A percentile compares a stretch with the other conserved stretches of the same genome.
Evolutionary conservation across 2,329 filamentous ascomycete genomes (phyloP).

Genomic region (Furcasterigmium sp.): DNA sequence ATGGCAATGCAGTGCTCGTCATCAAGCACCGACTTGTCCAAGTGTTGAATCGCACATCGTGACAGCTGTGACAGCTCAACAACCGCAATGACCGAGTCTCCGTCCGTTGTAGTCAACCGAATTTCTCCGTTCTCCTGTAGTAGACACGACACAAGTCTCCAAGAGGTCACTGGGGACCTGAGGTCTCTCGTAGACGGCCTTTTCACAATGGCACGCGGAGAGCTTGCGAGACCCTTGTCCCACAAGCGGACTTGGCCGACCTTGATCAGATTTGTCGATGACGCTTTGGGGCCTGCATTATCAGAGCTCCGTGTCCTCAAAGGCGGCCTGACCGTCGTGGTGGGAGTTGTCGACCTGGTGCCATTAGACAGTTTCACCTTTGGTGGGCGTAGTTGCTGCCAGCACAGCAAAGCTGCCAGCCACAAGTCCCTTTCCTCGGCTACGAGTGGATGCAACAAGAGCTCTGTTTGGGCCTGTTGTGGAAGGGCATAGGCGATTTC

Average conservation of each 20-base stretch:
- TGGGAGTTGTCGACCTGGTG: constrained; percentile 27
- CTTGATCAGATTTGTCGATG: constrained; percentile 81
- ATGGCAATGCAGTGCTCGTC: constrained; percentile 94
- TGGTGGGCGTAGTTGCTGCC: constrained; percentile 68
- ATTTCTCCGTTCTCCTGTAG: constrained; percentile 93
- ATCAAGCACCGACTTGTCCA: constrained; percentile 86
- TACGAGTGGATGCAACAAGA: constrained; percentile 60
- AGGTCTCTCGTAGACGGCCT: constrained; percentile 53
- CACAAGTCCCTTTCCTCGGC: constrained; percentile 69
- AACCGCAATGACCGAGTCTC: constrained; percentile 72
- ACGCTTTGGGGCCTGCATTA: constrained; percentile 14
- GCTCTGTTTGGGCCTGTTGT: constrained; percentile 50
- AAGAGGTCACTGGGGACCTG: constrained; percentile 53
- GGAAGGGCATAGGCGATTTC: constrained; percentile 34
- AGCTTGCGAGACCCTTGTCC: constrained; percentile 66
- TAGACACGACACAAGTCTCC: constrained; percentile 88
- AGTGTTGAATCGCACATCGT: constrained; percentile 81
- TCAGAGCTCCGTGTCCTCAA: constrained; percentile 11
- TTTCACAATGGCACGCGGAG: constrained; percentile 51
- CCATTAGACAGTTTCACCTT: constrained; percentile 47
- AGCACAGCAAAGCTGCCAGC: constrained; percentile 75
- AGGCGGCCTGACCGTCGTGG: constrained; percentile 25
- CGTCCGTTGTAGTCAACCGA: constrained; percentile 82
- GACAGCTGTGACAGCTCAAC: constrained; percentile 87
- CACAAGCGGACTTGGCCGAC: constrained; percentile 87